phyloP scores from a whole-genome alignment of 176 grass and related monocot species.

The Otatea glauca region DNA sequence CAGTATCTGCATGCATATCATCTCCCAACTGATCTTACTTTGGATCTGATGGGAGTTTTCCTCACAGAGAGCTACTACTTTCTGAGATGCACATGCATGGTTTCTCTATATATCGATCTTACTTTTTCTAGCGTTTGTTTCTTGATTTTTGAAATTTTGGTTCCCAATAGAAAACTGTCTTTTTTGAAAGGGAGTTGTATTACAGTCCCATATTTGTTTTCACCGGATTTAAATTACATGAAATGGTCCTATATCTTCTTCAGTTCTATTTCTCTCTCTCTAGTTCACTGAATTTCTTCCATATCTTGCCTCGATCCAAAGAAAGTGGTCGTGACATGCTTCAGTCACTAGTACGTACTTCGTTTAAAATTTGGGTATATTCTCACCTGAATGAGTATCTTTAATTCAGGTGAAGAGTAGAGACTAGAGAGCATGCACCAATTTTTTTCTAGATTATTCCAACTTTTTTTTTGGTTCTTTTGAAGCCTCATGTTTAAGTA shows the following conservation, averaged over 20 bases:
- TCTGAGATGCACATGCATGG: not conserved
- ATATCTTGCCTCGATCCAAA: constrained; percentile 34
- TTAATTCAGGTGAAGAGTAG: constrained; percentile 19
- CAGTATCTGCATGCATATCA: constrained; percentile 2
- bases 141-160: constrained; percentile 24
- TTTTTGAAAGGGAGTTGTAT: not conserved
- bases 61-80: not conserved
- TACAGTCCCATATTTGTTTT: constrained; percentile 31
- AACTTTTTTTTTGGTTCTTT: not conserved
- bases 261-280: constrained; percentile 27
- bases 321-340: constrained; percentile 40
- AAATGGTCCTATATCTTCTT: constrained; percentile 43
- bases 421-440: not conserved
- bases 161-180: not conserved
- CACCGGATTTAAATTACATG: constrained; percentile 30
- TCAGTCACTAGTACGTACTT: constrained; percentile 33
- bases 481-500: constrained; percentile 11
- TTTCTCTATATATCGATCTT: constrained; percentile 35
- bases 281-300: constrained; percentile 36
- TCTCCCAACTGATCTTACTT: constrained; percentile 9
- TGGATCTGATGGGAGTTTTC: constrained; percentile 25
- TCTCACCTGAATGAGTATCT: constrained; percentile 46
- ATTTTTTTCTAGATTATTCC: constrained; percentile 18
- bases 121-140: constrained; percentile 9
- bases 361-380: constrained; percentile 38